phyloP scores from a whole-genome alignment of 169 alveolate species.

The Amoebophrya sp. region DNA sequence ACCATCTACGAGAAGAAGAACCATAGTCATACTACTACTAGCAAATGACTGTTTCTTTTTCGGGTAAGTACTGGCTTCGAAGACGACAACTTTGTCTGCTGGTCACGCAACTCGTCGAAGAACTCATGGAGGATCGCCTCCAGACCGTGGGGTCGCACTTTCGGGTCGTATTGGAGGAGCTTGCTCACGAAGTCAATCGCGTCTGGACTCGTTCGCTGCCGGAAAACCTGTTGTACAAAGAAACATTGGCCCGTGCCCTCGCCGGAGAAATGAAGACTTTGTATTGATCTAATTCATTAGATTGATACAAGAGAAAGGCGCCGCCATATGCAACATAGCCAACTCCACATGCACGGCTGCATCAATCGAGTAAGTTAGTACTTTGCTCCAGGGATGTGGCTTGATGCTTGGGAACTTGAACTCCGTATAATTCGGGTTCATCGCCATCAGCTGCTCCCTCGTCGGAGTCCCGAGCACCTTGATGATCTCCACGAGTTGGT shows the following conservation, averaged over 20 bases:
- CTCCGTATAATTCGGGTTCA: conserved; percentile 87
- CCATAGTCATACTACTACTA: too few species aligned
- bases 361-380: neutral
- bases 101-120: conserved; percentile 36
- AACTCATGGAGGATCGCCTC: conserved; percentile 26
- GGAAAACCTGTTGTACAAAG: conserved; percentile 5
- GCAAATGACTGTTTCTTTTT: too few species aligned
- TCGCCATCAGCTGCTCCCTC: conserved; percentile 74
- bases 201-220: conserved; percentile 29
- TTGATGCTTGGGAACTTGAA: conserved; percentile 73
- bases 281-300: neutral
- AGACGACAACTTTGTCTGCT: conserved; percentile 23
- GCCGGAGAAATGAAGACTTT: too few species aligned
- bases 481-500: conserved; percentile 86
- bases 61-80: too few species aligned
- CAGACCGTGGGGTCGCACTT: conserved; percentile 22
- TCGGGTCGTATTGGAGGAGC: conserved; percentile 31
- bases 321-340: neutral
- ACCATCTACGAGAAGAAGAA: too few species aligned
- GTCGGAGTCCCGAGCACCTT: conserved; percentile 85
- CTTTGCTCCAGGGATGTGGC: conserved; percentile 39
- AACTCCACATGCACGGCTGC: neutral
- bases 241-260: too few species aligned
- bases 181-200: conserved; percentile 29
- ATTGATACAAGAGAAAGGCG: too few species aligned